phyloP scores from a whole-genome alignment of 495 filamentous ascomycete genomes.

The Gamarada debralockiae region DNA sequence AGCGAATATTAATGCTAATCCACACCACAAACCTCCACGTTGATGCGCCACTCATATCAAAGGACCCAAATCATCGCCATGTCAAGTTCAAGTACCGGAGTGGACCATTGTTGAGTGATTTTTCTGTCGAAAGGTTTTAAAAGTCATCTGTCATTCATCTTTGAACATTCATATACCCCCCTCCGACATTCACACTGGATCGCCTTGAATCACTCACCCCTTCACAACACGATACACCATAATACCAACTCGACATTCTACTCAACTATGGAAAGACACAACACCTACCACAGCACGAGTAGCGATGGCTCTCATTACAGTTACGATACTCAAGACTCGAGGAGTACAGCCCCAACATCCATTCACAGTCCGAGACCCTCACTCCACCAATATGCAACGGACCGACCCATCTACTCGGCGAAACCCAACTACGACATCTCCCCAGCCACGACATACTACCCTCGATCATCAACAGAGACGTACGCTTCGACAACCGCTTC shows the following conservation, averaged over 20 bases:
- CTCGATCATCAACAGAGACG: conserved; percentile 69
- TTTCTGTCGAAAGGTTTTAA: not conserved
- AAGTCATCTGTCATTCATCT: not conserved
- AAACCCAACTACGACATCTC: conserved; percentile 43
- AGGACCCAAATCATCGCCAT: conserved; percentile 7
- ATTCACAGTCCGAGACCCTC: conserved; percentile 51
- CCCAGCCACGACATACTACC: conserved; percentile 43
- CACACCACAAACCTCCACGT: conserved; percentile 6
- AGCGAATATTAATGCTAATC: conserved; percentile 9
- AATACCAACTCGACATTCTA: too few species aligned
- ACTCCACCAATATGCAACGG: conserved; percentile 37
- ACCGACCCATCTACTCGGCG: conserved; percentile 32
- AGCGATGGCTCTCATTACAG: conserved; percentile 60
- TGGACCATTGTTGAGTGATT: conserved; percentile 8
- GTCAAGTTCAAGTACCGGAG: conserved; percentile 11
- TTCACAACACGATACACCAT: conserved; percentile 8
- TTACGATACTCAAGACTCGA: conserved; percentile 58
- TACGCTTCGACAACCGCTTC: conserved; percentile 74
- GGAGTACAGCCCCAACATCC: conserved; percentile 65
- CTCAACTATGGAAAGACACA: conserved; percentile 6
- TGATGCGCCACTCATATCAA: conserved; percentile 7
- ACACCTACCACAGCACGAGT: conserved; percentile 34
- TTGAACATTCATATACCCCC: not conserved
- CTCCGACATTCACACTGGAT: not conserved
- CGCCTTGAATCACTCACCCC: conserved; percentile 2